Conservation (phyloP, 768 basidiomycete genomes). For the Galerina marginata region DNA sequence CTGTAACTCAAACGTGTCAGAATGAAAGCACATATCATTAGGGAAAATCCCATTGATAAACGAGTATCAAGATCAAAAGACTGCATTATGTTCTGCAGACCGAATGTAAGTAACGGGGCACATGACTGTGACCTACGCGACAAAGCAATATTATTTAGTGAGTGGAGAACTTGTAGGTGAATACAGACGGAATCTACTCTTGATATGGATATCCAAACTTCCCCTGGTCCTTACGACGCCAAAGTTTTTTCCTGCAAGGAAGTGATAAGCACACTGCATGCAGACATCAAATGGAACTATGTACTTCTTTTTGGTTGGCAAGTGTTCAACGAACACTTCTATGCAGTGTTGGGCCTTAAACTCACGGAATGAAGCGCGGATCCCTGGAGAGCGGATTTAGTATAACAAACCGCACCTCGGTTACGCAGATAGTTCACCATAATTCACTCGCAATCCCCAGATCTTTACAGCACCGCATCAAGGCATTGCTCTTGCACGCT, state of each 20-base stretch:
- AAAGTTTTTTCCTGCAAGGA: conserved; percentile 78
- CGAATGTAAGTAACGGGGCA: neutral
- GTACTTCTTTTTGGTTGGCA: conserved; percentile 89
- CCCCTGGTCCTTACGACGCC: conserved; percentile 85
- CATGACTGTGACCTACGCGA: conserved; percentile 13
- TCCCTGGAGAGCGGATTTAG: conserved; percentile 60
- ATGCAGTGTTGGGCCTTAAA: conserved; percentile 86
- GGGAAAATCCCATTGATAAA: too few species aligned
- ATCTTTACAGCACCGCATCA: conserved; percentile 98
- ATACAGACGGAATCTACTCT: conserved; percentile 47
- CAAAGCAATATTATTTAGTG: neutral
- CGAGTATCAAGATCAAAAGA: too few species aligned
- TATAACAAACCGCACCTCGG: neutral
- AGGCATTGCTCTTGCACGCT: conserved; percentile 93
- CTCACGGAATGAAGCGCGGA: conserved; percentile 90
- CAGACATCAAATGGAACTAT: conserved; percentile 12
- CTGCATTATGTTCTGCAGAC: too few species aligned
- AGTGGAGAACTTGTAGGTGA: neutral
- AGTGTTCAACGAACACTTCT: conserved; percentile 87
- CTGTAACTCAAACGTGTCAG: too few species aligned
- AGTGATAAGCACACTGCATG: neutral
- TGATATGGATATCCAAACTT: conserved; percentile 91
- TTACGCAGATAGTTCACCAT: conserved; percentile 59
- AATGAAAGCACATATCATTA: too few species aligned
- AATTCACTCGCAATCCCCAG: conserved; percentile 95